Percentiles rank a stretch among this genome's conserved stretches.
Conservation (phyloP, 176 grass and related monocot genomes). For the Puccinellia tenuiflora region DNA sequence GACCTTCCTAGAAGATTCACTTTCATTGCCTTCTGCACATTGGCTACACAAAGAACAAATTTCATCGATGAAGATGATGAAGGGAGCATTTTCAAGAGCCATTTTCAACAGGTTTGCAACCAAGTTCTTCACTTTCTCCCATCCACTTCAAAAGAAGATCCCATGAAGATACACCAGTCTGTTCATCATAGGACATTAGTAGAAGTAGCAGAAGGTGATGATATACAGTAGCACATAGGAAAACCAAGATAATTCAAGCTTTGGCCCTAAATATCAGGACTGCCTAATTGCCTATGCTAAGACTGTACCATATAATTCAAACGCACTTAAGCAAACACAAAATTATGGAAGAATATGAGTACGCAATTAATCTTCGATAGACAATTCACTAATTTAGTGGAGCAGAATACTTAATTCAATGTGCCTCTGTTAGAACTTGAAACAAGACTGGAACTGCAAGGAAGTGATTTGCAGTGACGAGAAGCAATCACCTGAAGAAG, state of each 20-base stretch:
- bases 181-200: background rate
- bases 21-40: slow-evolving; percentile 61
- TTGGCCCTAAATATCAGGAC: too few relatives aligned
- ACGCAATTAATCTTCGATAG: too few relatives aligned
- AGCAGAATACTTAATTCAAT: background rate
- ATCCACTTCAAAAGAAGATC: slow-evolving; percentile 66
- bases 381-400: background rate
- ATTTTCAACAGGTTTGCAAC: slow-evolving; percentile 57
- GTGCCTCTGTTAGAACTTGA: background rate
- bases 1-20: slow-evolving; percentile 35
- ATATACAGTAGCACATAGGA: background rate
- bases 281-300: too few relatives aligned
- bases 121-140: slow-evolving; percentile 67
- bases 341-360: too few relatives aligned
- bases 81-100: slow-evolving; percentile 53
- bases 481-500: background rate
- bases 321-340: too few relatives aligned
- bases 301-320: too few relatives aligned
- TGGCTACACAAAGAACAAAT: slow-evolving; percentile 38
- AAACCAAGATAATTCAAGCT: background rate
- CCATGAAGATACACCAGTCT: slow-evolving; percentile 46
- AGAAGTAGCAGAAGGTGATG: background rate
- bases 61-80: slow-evolving; percentile 53
- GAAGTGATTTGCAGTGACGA: background rate
- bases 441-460: background rate